A percentile compares a stretch with the other conserved stretches of the same genome.
Evolutionary conservation across 371 early-diverging fungal genomes (phyloP).

Genomic region (Dichotomocladium elegans): DNA sequence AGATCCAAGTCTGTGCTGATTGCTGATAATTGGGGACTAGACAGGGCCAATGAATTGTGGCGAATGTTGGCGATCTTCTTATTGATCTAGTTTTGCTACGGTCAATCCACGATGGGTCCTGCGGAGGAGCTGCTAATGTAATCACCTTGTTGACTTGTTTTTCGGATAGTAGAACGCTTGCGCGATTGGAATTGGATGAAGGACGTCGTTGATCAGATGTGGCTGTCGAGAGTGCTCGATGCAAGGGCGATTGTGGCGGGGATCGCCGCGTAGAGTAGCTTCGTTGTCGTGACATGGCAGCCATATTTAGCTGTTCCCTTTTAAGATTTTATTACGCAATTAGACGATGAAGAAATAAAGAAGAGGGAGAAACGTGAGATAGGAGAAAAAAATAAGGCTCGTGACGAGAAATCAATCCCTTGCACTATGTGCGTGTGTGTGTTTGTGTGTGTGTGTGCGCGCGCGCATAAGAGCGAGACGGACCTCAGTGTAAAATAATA

Average conservation of each 20-base stretch:
- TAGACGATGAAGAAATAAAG: neutral
- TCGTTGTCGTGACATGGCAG: conserved; percentile 20
- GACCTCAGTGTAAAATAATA: too few relatives aligned
- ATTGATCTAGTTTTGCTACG: conserved; percentile 22
- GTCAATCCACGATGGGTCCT: neutral
- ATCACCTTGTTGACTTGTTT: conserved; percentile 39
- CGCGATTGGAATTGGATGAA: conserved; percentile 8
- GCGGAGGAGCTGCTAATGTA: neutral
- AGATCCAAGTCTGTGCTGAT: conserved; percentile 5
- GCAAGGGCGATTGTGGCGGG: conserved; percentile 13
- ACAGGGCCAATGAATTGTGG: conserved; percentile 17
- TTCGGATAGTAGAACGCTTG: conserved; percentile 30
- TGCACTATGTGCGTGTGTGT: too few relatives aligned
- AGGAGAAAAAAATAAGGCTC: neutral
- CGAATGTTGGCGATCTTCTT: conserved; percentile 35
- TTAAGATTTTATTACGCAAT: too few relatives aligned
- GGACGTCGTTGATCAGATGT: conserved; percentile 7
- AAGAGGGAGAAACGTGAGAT: neutral
- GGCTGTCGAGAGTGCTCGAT: conserved; percentile 5
- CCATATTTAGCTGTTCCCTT: conserved; percentile 7
- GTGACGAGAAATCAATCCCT: too few relatives aligned
- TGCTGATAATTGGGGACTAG: conserved; percentile 11
- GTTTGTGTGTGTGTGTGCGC: too few relatives aligned
- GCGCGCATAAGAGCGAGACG: too few relatives aligned
- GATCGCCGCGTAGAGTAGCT: conserved; percentile 16